phyloP scores from a whole-genome alignment of 768 basidiomycete species.

The Chalciporus piperatus region DNA sequence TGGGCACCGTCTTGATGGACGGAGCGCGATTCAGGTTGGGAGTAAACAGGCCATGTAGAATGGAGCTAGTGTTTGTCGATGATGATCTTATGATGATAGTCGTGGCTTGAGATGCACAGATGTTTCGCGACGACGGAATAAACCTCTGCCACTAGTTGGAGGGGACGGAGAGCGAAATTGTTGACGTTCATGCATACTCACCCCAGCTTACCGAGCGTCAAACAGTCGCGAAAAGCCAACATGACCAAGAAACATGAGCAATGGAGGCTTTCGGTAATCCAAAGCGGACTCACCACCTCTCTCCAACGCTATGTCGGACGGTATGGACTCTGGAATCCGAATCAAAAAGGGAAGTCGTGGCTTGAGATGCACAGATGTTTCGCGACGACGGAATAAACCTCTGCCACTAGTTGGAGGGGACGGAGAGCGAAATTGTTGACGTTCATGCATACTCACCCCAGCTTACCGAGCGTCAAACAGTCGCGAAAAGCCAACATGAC shows the following conservation, averaged over 20 bases:
- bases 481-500: constrained; percentile 60
- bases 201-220: constrained; percentile 90
- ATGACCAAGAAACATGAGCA: neutral
- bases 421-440: neutral
- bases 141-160: constrained; percentile 42
- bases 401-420: constrained; percentile 24
- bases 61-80: constrained; percentile 93
- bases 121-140: constrained; percentile 78
- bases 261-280: neutral
- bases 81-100: constrained; percentile 80
- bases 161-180: neutral
- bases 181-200: constrained; percentile 30
- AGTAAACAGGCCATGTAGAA: constrained; percentile 90
- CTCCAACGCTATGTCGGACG: constrained; percentile 80
- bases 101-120: constrained; percentile 64
- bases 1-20: constrained; percentile 64
- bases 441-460: constrained; percentile 46
- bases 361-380: constrained; percentile 66
- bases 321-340: constrained; percentile 89
- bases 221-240: constrained; percentile 69
- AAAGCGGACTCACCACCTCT: constrained; percentile 52
- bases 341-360: constrained; percentile 69
- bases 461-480: constrained; percentile 85
- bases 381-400: constrained; percentile 79
- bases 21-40: constrained; percentile 70